Evolutionary conservation across 169 alveolate genomes (phyloP), one percentile per base, ranked within the genome.

Genomic region (Babesia caballi): DNA sequence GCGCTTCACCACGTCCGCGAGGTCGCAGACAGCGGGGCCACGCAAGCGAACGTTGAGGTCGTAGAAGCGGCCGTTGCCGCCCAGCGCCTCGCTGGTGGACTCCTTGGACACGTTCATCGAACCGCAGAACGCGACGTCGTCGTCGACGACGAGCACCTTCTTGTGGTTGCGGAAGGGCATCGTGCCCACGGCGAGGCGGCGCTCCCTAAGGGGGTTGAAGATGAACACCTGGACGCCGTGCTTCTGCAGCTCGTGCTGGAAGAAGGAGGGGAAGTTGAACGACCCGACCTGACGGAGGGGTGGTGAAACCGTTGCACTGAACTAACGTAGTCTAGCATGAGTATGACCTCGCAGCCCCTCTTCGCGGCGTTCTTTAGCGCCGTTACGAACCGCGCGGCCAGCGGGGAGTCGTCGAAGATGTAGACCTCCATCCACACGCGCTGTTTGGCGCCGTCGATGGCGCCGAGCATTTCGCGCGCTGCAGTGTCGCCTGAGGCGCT

Each of bases 341-440:
- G 85, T 36, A 87, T 78, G 35, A 91, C 94, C 40, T 90, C 87
- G 52, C 95, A 91, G 14, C 95, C 95, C 25, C 95, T 44, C 58
- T 52, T 81, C 7, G 93, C 82, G n/a, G 95, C 95, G 53, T 74
- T 84, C 81, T 88, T 81, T 21, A 91, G 69, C 17, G 92, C 82
- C 42, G 85, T 80, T 4, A 85, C 80, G 41, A 91, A 85, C 32
- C 59, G 52, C 36, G 83, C 86, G 14, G 92, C 93, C 32, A 81
- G 69, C 14, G 85, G 80, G 0, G 94, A 89, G 42, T 90, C 92
- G 61, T 91, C 95, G 67, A 91, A 87, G n/a, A 90, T 91, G 77
- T 91, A 91, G n/a, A 89, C 80, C 66, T 91, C 95, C 73, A 91
- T 58, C 92, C 93, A 87, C 3, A 91, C 90, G 21, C 92, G 76